phyloP scores from a whole-genome alignment of 1,139 yeast species.

The Pichia sp. region DNA sequence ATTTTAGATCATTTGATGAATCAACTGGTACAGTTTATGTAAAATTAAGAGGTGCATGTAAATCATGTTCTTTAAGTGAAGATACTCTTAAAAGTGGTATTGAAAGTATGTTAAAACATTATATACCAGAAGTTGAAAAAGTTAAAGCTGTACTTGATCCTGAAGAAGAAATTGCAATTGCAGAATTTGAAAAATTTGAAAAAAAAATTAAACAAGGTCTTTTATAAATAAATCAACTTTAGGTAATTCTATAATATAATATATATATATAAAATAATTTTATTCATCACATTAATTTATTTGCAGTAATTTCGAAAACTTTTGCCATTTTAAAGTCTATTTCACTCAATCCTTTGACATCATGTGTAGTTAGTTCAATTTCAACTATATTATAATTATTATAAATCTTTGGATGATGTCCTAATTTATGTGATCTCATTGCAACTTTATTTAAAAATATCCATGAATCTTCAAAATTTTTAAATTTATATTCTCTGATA shows the following conservation, averaged over 20 bases:
- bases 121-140: slow-evolving; percentile 73
- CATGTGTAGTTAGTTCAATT: slow-evolving; percentile 63
- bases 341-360: slow-evolving; percentile 48
- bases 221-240: background rate
- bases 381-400: slow-evolving; percentile 59
- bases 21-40: slow-evolving; percentile 65
- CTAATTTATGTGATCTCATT: slow-evolving; percentile 49
- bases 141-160: slow-evolving; percentile 63
- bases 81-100: slow-evolving; percentile 78
- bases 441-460: slow-evolving; percentile 58
- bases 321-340: slow-evolving; percentile 58
- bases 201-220: slow-evolving; percentile 23
- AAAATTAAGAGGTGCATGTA: slow-evolving; percentile 77
- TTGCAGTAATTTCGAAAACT: slow-evolving; percentile 39
- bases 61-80: slow-evolving; percentile 69
- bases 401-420: slow-evolving; percentile 69
- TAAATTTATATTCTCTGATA: slow-evolving; percentile 36
- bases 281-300: background rate
- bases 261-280: no score
- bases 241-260: no score
- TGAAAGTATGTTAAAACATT: slow-evolving; percentile 78
- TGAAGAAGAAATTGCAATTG: slow-evolving; percentile 55
- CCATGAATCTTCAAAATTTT: slow-evolving; percentile 58
- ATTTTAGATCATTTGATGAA: slow-evolving; percentile 62
- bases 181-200: slow-evolving; percentile 58